Evolutionary conservation across 106 monocot genomes (phyloP).

Genomic region (Alisma plantagoaquatica): DNA sequence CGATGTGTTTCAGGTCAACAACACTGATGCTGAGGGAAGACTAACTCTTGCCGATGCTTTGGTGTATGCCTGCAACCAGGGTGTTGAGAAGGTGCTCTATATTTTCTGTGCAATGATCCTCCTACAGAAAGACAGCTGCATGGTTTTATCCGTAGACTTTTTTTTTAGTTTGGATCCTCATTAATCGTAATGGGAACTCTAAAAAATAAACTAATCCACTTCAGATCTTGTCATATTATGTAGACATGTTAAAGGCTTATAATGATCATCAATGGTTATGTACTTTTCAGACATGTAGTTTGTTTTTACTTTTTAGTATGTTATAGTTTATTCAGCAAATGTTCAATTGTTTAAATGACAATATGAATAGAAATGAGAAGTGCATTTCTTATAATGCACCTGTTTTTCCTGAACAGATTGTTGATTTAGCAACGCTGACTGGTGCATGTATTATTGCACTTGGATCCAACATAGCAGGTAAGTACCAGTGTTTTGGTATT

Average conservation of each 20-base stretch:
- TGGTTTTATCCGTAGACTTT: no score
- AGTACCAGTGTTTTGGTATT: neutral
- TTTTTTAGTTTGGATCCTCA: no score
- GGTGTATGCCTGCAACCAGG: slow-evolving; percentile 92
- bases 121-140: no score
- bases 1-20: slow-evolving; percentile 87
- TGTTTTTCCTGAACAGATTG: no score
- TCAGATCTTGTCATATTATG: neutral
- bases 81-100: slow-evolving; percentile 84
- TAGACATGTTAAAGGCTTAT: neutral
- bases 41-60: slow-evolving; percentile 95
- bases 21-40: slow-evolving; percentile 97
- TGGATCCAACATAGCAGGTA: slow-evolving; percentile 78
- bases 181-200: no score
- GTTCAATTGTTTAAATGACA: no score
- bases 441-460: slow-evolving; percentile 93
- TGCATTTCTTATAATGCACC: no score
- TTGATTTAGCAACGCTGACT: slow-evolving; percentile 94
- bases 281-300: neutral
- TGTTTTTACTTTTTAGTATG: neutral
- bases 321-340: slow-evolving; percentile 4
- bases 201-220: no score
- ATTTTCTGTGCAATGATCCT: no score
- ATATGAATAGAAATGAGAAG: no score
- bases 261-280: neutral